phyloP scores from a whole-genome alignment of 345 rosid genomes.

The Firmiana major region DNA sequence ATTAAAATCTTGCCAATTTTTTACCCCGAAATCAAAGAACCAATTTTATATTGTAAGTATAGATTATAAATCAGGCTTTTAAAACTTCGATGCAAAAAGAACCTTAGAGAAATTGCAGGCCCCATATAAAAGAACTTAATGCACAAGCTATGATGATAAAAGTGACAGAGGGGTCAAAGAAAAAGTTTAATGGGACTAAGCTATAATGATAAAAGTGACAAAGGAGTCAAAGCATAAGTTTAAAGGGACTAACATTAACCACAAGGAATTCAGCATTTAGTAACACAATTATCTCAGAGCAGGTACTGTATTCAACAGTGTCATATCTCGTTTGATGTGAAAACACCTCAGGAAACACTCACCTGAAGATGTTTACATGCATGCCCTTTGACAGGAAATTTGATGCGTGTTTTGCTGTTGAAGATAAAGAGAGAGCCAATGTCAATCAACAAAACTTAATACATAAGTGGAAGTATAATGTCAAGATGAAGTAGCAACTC shows the following conservation, averaged over 20 bases:
- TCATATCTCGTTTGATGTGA: background rate
- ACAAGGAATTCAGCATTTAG: background rate
- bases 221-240: background rate
- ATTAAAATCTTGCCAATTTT: background rate
- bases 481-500: background rate
- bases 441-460: constrained; percentile 11
- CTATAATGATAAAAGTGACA: background rate
- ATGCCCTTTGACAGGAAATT: constrained; percentile 78
- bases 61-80: background rate
- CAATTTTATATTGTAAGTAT: background rate
- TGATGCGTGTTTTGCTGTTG: constrained; percentile 68
- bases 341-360: constrained; percentile 17
- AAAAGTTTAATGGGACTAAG: too few species aligned
- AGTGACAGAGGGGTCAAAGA: background rate
- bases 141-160: background rate
- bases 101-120: background rate
- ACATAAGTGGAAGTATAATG: background rate
- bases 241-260: background rate
- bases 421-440: constrained; percentile 18
- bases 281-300: background rate
- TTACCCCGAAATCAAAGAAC: background rate
- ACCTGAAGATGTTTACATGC: constrained; percentile 96
- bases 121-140: background rate
- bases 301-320: background rate
- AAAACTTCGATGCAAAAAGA: background rate